Evolutionary conservation across 495 filamentous ascomycete genomes (phyloP).

Genomic region (Hyaloscypha finlandica): DNA sequence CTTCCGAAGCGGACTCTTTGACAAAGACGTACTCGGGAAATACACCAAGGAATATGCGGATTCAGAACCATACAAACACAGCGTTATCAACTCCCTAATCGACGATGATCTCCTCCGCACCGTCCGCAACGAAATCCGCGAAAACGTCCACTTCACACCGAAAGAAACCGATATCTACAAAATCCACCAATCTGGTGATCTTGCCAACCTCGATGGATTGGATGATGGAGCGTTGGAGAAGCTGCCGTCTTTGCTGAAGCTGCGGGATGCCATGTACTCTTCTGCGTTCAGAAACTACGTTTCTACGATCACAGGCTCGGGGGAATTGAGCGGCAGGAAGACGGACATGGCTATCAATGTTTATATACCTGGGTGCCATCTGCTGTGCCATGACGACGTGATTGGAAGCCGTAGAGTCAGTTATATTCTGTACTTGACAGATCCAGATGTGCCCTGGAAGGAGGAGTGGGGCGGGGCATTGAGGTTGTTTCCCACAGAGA

Average conservation of each 20-base stretch:
- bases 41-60: conserved; percentile 70
- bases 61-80: conserved; percentile 86
- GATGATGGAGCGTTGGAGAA: conserved; percentile 78
- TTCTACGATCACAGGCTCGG: conserved; percentile 79
- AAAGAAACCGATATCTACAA: conserved; percentile 99
- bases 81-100: conserved; percentile 81
- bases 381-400: conserved; percentile 97
- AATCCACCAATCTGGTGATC: conserved; percentile 96
- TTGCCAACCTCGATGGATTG: conserved; percentile 94
- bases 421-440: conserved; percentile 96
- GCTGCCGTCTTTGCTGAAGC: conserved; percentile 79
- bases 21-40: conserved; percentile 60
- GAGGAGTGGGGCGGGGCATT: conserved; percentile 92
- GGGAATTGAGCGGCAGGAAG: conserved; percentile 86
- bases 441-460: conserved; percentile 90
- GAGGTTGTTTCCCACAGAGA: conserved; percentile 78
- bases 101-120: conserved; percentile 75
- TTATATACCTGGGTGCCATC: conserved; percentile 93
- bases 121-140: conserved; percentile 86
- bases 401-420: conserved; percentile 91
- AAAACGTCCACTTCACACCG: conserved; percentile 89
- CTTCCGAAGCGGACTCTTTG: conserved; percentile 80
- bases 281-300: conserved; percentile 85
- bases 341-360: conserved; percentile 99
- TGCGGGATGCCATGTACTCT: conserved; percentile 93